These are phyloP conservation scores for Acacia concinna DNA, from an alignment of 331 rosid genomes.

Conservation along the genomic window DNA sequence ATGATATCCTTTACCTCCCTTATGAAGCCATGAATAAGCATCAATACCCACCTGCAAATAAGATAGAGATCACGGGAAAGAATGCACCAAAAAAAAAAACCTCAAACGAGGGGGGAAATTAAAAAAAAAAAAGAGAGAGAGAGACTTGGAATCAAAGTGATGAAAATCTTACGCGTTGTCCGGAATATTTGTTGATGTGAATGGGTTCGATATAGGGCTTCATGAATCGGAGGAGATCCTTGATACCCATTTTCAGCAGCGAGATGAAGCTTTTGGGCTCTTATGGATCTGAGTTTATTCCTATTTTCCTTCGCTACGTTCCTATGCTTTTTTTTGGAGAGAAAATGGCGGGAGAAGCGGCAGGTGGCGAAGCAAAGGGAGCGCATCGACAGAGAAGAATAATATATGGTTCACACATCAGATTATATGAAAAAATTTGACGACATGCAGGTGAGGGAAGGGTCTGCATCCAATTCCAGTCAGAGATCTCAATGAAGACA, in stretches of 20 bases:
- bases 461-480: conserved; percentile 12
- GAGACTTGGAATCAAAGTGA: conserved; percentile 14
- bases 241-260: conserved; percentile 68
- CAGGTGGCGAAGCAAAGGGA: conserved; percentile 29
- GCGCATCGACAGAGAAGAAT: conserved; percentile 15
- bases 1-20: conserved; percentile 60
- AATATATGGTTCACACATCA: background rate
- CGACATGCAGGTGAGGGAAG: background rate
- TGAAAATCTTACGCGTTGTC: conserved; percentile 62
- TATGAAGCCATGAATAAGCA: conserved; percentile 98
- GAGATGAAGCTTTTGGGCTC: background rate
- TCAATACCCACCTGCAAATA: conserved; percentile 84
- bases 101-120: conserved; percentile 1
- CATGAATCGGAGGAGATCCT: conserved; percentile 92
- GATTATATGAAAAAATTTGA: background rate
- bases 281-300: conserved; percentile 39
- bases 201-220: conserved; percentile 69
- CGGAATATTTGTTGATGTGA: conserved; percentile 73
- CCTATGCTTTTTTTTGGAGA: background rate
- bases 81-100: background rate
- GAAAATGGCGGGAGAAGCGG: conserved; percentile 72
- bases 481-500: background rate
- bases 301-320: background rate
- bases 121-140: no score
- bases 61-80: background rate